phyloP scores from a whole-genome alignment of 2,329 filamentous ascomycete species.

The Paradendryphiella salina region DNA sequence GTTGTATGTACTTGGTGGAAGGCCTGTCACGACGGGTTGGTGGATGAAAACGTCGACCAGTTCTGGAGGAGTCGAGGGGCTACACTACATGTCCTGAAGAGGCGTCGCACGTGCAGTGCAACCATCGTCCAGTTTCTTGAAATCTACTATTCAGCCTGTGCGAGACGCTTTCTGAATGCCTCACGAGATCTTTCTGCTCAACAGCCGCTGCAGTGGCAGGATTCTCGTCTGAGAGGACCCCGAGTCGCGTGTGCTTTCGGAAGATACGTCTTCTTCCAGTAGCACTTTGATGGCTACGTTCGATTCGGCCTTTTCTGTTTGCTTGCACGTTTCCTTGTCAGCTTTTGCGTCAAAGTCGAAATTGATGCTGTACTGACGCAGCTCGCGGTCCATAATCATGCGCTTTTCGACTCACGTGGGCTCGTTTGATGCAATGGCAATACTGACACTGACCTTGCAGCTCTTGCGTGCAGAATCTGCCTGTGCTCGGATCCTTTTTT shows the following conservation, averaged over 20 bases:
- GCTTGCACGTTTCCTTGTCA: constrained; percentile 79
- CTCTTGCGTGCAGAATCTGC: constrained; percentile 66
- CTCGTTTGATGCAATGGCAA: constrained; percentile 79
- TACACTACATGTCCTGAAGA: background rate
- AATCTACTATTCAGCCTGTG: constrained; percentile 11
- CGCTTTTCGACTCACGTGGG: constrained; percentile 78
- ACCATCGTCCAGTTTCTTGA: background rate
- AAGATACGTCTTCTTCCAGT: constrained; percentile 78
- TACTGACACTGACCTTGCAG: constrained; percentile 69
- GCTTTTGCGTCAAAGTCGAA: constrained; percentile 84
- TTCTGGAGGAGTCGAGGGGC: background rate
- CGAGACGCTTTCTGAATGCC: constrained; percentile 57
- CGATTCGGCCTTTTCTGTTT: constrained; percentile 82
- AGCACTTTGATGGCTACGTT: constrained; percentile 74
- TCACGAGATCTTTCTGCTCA: constrained; percentile 61
- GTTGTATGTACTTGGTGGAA: background rate
- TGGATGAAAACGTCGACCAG: background rate
- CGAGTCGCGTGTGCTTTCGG: constrained; percentile 79
- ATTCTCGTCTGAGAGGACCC: constrained; percentile 78
- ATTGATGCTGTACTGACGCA: constrained; percentile 85
- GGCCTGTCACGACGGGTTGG: background rate
- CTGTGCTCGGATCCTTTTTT: constrained; percentile 72
- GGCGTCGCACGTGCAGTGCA: background rate
- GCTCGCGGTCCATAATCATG: constrained; percentile 69
- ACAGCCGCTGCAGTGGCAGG: constrained; percentile 64